Base-by-base conservation (phyloP, 495 filamentous ascomycete genomes). In the Podospora fimiseda region DNA sequence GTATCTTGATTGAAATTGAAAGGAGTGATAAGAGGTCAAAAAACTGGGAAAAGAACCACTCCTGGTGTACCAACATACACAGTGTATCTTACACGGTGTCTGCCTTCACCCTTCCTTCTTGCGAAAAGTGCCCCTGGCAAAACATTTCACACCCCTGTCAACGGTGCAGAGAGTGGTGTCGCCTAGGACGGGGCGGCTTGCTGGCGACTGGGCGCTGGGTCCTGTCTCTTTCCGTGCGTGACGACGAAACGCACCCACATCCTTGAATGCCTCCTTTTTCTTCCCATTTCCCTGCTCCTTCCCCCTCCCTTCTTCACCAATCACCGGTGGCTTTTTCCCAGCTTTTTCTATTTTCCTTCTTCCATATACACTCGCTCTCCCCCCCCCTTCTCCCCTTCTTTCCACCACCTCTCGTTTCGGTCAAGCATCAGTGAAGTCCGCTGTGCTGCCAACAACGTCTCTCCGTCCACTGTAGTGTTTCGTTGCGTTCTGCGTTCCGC, bases 261-360 rank as follows among this genome's bases (percentile, higher is more conserved):
- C 62, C 60, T 62, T 62, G 59, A 56, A 56, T 60, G 39, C 55
- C 57, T 62, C 58, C 65, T 60, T 61, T 62, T 66, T 58, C 58
- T 52, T 64, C 33, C 44, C 39, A 39, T 43, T 64, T 58, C 55
- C 54, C 40, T 60, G 60, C 60, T 61, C 60, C 53, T 57, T 53
- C 56, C 57, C 55, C 59, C 61, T 57, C 52, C 20, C 49, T 52
- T 50, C 43, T 30, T 62, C 60, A 52, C 55, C 53, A n/a, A 50
- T 60, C 52, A 47, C 21, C 48, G 48, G 58, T 51, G 55, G 42
- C 50, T 58, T 59, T 60, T 68, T 57, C 50, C 49, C 36, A 38
- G 36, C 57, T 58, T 21, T n/a, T 55, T 52, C 49, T 39, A 56
- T 49, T 42, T 46, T 51, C 23, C 23, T 33, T 47, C 11, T 30